Evolutionary conservation across 192 early-diverging fungal genomes (phyloP).

Genomic region (Obelidium mucronatum): DNA sequence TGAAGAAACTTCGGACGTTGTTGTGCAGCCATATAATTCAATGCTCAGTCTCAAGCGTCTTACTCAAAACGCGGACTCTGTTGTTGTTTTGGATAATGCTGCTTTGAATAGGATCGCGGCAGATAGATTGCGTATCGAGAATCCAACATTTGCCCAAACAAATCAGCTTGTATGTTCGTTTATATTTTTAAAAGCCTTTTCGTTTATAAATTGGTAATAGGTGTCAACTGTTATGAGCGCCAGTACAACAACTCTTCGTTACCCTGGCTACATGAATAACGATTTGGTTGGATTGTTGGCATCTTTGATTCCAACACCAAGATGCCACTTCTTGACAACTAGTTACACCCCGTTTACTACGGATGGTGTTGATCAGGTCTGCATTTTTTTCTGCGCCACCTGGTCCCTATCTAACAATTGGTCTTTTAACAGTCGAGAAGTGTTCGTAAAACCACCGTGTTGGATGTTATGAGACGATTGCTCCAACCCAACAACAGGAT

Average conservation of each 20-base stretch:
- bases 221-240: conserved; percentile 99
- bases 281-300: conserved; percentile 95
- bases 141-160: conserved; percentile 93
- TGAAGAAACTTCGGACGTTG: conserved; percentile 89
- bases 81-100: conserved; percentile 96
- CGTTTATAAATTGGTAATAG: conserved; percentile 47
- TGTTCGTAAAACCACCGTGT: conserved; percentile 94
- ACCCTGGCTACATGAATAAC: conserved; percentile 99
- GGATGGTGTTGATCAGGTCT: conserved; percentile 84
- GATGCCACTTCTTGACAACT: conserved; percentile 95
- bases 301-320: conserved; percentile 96
- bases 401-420: neutral
- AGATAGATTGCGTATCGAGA: conserved; percentile 91
- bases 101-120: conserved; percentile 91
- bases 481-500: conserved; percentile 97
- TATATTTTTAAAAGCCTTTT: neutral
- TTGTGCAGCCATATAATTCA: conserved; percentile 98
- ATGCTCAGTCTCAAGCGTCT: conserved; percentile 91
- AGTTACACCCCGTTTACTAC: conserved; percentile 97
- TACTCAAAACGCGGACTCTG: conserved; percentile 92
- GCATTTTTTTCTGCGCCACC: neutral
- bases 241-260: conserved; percentile 94
- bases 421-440: conserved; percentile 73
- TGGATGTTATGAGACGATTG: conserved; percentile 97
- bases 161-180: conserved; percentile 82